These are phyloP conservation scores for Naematelia aurantialba DNA, from an alignment of 768 basidiomycete genomes.

Conservation along the genomic window DNA sequence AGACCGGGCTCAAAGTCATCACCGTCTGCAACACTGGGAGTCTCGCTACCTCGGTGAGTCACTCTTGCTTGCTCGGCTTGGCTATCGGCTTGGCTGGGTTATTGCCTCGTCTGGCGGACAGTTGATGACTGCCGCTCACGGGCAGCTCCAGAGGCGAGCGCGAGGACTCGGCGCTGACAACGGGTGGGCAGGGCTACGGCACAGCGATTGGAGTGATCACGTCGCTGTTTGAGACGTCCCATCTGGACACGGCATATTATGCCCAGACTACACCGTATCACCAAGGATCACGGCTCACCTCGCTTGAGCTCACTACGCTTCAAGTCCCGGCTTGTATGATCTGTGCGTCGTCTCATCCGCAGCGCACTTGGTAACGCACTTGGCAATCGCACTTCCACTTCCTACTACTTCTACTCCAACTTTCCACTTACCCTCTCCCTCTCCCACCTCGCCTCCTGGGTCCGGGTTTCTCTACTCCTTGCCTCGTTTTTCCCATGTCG, in stretches of 20 bases:
- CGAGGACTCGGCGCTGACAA: constrained; percentile 1
- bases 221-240: constrained; percentile 71
- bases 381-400: too few species aligned
- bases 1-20: constrained; percentile 67
- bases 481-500: too few species aligned
- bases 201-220: constrained; percentile 93
- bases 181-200: constrained; percentile 71
- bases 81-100: too few species aligned
- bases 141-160: background rate
- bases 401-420: background rate
- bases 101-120: too few species aligned
- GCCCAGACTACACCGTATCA: constrained; percentile 75
- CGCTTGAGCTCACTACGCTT: constrained; percentile 79
- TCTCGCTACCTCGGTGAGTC: constrained; percentile 79
- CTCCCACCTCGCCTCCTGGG: background rate
- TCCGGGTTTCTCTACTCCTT: too few species aligned
- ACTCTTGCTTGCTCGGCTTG: background rate
- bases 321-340: constrained; percentile 86
- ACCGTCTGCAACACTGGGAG: constrained; percentile 98
- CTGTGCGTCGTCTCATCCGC: constrained; percentile 55
- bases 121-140: background rate
- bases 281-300: constrained; percentile 74
- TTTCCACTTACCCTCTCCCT: background rate
- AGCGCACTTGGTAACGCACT: background rate
- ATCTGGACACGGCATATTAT: constrained; percentile 78